These are phyloP conservation scores for Geotrichum macrosporum DNA, from an alignment of 1,139 yeast genomes.

Conservation along the genomic window DNA sequence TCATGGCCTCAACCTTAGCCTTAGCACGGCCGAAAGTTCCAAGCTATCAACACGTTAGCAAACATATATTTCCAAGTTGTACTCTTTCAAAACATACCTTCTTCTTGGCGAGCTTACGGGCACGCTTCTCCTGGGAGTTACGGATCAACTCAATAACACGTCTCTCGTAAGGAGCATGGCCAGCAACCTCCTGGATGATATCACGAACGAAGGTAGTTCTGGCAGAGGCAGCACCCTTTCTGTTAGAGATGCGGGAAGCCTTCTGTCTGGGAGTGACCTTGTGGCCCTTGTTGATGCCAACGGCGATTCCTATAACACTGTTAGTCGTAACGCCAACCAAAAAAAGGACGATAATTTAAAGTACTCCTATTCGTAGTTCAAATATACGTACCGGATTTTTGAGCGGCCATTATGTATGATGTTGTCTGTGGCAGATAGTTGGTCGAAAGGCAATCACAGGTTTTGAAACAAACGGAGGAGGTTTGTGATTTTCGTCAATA, in stretches of 20 bases:
- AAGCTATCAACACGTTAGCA: slow-evolving; percentile 44
- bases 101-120: slow-evolving; percentile 99
- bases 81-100: slow-evolving; percentile 40
- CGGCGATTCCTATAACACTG: slow-evolving; percentile 87
- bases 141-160: slow-evolving; percentile 99
- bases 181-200: slow-evolving; percentile 95
- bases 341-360: too few relatives aligned
- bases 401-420: slow-evolving; percentile 40
- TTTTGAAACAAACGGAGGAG: slow-evolving; percentile 9
- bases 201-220: slow-evolving; percentile 95
- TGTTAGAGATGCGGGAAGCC: slow-evolving; percentile 91
- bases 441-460: slow-evolving; percentile 27
- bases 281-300: slow-evolving; percentile 99
- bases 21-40: slow-evolving; percentile 99
- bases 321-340: not conserved
- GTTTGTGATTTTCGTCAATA: slow-evolving; percentile 12
- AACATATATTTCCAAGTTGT: not conserved
- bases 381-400: slow-evolving; percentile 42
- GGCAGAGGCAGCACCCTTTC: slow-evolving; percentile 95
- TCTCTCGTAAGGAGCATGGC: slow-evolving; percentile 99
- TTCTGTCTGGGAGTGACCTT: slow-evolving; percentile 90
- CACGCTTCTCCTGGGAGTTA: slow-evolving; percentile 99
- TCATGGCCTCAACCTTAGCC: slow-evolving; percentile 99
- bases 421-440: slow-evolving; percentile 24
- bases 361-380: too few relatives aligned